phyloP scores from a whole-genome alignment of 352 stramenopile genomes.

The Globisporangium orthogonon region DNA sequence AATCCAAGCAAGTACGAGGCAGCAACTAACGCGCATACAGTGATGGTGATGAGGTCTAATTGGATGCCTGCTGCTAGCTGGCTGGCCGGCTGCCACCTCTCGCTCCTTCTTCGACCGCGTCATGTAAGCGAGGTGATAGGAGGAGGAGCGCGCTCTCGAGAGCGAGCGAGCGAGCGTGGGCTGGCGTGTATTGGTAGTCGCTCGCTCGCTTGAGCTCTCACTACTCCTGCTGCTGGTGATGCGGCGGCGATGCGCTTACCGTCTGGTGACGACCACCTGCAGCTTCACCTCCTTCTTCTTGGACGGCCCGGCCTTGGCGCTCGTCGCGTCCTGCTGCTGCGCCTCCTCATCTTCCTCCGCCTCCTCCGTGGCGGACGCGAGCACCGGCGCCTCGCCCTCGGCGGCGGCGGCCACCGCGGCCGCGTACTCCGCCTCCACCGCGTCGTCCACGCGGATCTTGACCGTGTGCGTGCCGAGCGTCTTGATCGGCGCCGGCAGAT shows the following conservation, averaged over 20 bases:
- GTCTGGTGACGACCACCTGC: conserved; percentile 51
- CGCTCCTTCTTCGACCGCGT: no score
- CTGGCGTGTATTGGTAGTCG: neutral
- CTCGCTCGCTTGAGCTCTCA: neutral
- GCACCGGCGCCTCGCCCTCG: conserved; percentile 14
- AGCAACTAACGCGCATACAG: neutral
- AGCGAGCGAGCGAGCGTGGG: neutral
- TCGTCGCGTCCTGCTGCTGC: conserved; percentile 15
- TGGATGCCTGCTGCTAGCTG: neutral
- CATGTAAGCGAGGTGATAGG: no score
- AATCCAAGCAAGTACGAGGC: neutral
- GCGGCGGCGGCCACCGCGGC: conserved; percentile 12
- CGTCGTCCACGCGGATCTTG: conserved; percentile 80
- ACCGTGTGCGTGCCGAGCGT: conserved; percentile 72
- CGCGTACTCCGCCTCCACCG: conserved; percentile 62
- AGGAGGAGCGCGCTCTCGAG: neutral
- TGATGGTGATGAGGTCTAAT: neutral
- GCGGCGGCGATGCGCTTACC: conserved; percentile 27
- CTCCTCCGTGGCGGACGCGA: conserved; percentile 10
- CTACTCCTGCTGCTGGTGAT: neutral
- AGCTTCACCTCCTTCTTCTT: conserved; percentile 79
- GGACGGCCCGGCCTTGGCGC: conserved; percentile 34
- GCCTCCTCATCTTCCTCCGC: conserved; percentile 21
- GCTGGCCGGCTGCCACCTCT: neutral
- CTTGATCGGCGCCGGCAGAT: conserved; percentile 71